phyloP scores from a whole-genome alignment of 805 yeast species.

The Spencermartinsiella europaea region DNA sequence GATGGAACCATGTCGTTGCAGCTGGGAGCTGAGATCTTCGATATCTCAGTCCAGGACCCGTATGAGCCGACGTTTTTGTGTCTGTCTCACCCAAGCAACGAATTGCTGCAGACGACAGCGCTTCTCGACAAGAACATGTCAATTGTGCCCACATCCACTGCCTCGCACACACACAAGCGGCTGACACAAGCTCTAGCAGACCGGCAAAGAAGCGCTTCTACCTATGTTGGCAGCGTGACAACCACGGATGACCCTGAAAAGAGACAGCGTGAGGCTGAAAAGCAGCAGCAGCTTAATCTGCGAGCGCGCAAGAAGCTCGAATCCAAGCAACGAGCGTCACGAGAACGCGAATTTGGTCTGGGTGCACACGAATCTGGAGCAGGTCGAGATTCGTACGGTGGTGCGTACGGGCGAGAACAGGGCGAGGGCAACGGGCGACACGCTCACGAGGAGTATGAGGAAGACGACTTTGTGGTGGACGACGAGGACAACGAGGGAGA shows the following conservation, averaged over 20 bases:
- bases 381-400: conserved; percentile 15
- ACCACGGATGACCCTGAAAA: conserved; percentile 42
- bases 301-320: conserved; percentile 40
- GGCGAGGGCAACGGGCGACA: conserved; percentile 13
- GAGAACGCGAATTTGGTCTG: conserved; percentile 17
- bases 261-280: conserved; percentile 39
- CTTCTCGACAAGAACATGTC: conserved; percentile 59
- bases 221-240: conserved; percentile 33
- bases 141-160: conserved; percentile 87
- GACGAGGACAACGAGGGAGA: conserved; percentile 30
- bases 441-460: conserved; percentile 28
- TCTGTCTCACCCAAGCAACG: conserved; percentile 63
- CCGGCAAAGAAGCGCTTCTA: conserved; percentile 26
- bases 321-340: conserved; percentile 28
- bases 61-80: conserved; percentile 68
- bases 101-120: conserved; percentile 65
- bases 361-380: conserved; percentile 22
- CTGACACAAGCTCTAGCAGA: conserved; percentile 48
- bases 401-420: conserved; percentile 18
- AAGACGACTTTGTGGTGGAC: conserved; percentile 35
- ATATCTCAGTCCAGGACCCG: conserved; percentile 54
- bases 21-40: conserved; percentile 83
- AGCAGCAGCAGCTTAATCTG: conserved; percentile 34
- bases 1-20: conserved; percentile 86
- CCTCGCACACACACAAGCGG: conserved; percentile 73